A percentile compares a stretch with the other conserved stretches of the same genome.
These are phyloP conservation scores for Aspergillus udagawae DNA, from an alignment of 2,329 filamentous ascomycete genomes.

Conservation along the genomic window DNA sequence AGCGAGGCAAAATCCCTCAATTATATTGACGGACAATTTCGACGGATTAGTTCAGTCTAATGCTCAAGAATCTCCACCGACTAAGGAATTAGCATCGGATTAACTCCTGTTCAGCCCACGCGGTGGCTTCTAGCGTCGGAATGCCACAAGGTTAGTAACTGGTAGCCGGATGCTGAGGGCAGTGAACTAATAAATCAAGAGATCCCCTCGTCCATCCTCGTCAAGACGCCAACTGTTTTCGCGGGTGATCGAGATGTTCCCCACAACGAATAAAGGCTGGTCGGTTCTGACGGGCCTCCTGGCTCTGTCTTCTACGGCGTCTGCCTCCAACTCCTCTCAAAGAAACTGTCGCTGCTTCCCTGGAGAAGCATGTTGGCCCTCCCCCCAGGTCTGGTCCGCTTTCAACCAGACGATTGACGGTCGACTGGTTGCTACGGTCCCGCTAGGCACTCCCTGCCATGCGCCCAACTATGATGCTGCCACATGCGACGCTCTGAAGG, in stretches of 20 bases:
- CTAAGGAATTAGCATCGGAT: not conserved
- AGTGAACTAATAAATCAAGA: not conserved
- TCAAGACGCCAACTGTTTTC: no score
- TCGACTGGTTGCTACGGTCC: conserved; percentile 50
- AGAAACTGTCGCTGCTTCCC: conserved; percentile 47
- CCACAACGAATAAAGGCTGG: not conserved
- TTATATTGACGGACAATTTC: no score
- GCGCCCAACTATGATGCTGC: conserved; percentile 44
- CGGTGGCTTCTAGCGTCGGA: not conserved
- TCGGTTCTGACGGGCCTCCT: conserved; percentile 4
- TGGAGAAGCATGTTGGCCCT: conserved; percentile 54
- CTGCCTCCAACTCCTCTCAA: not conserved
- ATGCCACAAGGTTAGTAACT: no score
- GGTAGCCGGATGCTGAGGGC: no score
- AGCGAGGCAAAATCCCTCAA: no score
- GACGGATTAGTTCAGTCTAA: no score
- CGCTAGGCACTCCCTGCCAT: conserved; percentile 53
- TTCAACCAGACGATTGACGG: conserved; percentile 53
- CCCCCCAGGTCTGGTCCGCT: conserved; percentile 40
- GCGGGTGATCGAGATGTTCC: not conserved
- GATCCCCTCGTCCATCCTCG: not conserved
- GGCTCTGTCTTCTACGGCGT: not conserved
- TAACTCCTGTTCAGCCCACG: not conserved
- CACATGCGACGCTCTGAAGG: conserved; percentile 40
- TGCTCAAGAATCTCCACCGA: not conserved